Evolutionary conservation across 2,329 filamentous ascomycete species (phyloP), one percentile per base, ranked within the genome.

Genomic region (Huntiella abstrusa): DNA sequence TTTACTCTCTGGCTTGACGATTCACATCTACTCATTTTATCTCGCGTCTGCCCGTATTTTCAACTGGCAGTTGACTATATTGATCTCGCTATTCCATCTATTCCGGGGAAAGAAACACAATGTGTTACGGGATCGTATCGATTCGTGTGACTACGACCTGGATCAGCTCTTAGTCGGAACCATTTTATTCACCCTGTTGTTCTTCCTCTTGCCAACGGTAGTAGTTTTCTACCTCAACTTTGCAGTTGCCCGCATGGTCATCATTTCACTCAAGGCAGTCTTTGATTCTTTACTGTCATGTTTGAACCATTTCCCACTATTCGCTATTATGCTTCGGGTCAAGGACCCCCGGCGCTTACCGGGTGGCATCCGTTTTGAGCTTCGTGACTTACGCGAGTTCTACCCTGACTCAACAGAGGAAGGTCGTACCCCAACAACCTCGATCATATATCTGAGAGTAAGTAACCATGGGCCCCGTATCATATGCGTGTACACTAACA

Each of bases 31-130:
- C 66, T 93, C 83, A 1, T 98, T 98, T 61, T 98, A 98, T 61
- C 80, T 96, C 48, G 88, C 92, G 12, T 94, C 87, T 6, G 91
- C 91, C 2, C 80, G 91, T 44, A 96, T 98, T 56, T 98, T 88
- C 62, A 86, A 96, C 63, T 98, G 91, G 91, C 91, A 98, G 62
- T 77, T 98, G 51, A 93, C 83, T 3, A 96, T 98, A 52, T 80
- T 98, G 53, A 80, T 88, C 53, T 96, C 88, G 8, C 76, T 98
- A n/a, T 98, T 98, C 62, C 92, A 98, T 59, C 77, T 98, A 7
- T 98, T 98, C 59, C 83, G 88, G 32, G 92, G 91, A 49, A 96
- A 95, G 66, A 98, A 98, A 62, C 82, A 93, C 58, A 98, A 98
- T 54, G 81, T 98, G 12, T 73, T 98, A 16, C 82, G 92, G 51